Base-by-base conservation (phyloP, 768 basidiomycete genomes). In the Rhizopogon vesiculosus region DNA sequence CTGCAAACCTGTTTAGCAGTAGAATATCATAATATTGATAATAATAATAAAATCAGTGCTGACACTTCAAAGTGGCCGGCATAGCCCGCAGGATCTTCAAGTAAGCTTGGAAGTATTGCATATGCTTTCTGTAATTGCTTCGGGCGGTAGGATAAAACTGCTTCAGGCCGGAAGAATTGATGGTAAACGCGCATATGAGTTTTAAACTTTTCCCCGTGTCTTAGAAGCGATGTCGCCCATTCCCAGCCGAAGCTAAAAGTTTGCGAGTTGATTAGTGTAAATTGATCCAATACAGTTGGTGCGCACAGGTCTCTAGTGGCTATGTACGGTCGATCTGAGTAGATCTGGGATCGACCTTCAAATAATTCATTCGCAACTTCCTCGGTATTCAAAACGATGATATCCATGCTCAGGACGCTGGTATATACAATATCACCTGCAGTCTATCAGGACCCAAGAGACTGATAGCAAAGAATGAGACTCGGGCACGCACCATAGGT, bases 241-340 rank as follows among this genome's bases (percentile, higher is more conserved):
- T 61, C 60, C 38, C 53, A 63, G 18, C 59, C 56, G 18, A 69
- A 64, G 28, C 63, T 66, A 35, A 35, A 13, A 33, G 35, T 35
- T 35, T 13, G 35, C 10, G 1, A 35, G 35, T 35, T 13, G 1
- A 35, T 35, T 12, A 13, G 9, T 10, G 35, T 9, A 3, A 5
- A 35, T 35, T 35, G 10, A 35, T 38, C 12, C 3, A 12, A 38
- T 5, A 38, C 35, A 12, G 12, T 3, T 38, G 12, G 10, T 38
- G 4, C 12, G 35, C 35, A 38, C 35, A 38, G 35, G 12, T 35
- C 35, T 35, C 1, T 35, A 3, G 35, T 35, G 35, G 35, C 35
- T 12, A 35, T 35, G 35, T 35, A 12, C 9, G 35, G 35, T 12
- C 35, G 35, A 9, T 35, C 35, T 0, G 35, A 35, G 35, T 35